Base-by-base conservation (phyloP, 2,329 filamentous ascomycete genomes). In the Didymella exigua region DNA sequence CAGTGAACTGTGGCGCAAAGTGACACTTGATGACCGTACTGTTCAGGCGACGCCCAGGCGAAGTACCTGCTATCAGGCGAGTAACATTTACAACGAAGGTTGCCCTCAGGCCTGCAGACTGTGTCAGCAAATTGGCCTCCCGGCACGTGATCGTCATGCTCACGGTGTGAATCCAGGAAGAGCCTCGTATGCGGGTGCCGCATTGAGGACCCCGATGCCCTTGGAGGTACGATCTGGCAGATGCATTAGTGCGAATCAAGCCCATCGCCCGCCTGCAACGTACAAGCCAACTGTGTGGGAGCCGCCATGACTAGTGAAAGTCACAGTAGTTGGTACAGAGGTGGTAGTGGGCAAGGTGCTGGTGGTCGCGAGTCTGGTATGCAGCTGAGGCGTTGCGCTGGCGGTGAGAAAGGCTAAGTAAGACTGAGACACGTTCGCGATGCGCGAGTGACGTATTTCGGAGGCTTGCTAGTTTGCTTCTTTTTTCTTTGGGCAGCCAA, bases 11-110 rank as follows among this genome's bases (percentile, higher is more conserved):
- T 37, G 3, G 13, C n/a, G n/a, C 11, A 19, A 9, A 23, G n/a
- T 13, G 21, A 11, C 10, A 5, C 13, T 9, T 18, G n/a, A 26
- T 11, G 29, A 43, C 19, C 80, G 62, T 79, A 86, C 85, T 82
- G 79, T 69, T 96, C 91, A 61, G 87, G 89, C 60, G 91, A 90
- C 65, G 93, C 93, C 89, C 91, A 99, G 61, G 92, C 93, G 78
- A 97, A 96, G 82, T 93, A 99, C 74, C 90, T 90, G 75, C 95
- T 93, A 78, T 95, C 96, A 55, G 92, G 90, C 61, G 95, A 98
- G 82, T 99, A 99, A 71, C 87, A 86, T 82, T 90, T 96, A 81
- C 92, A 98, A 77, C 95, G 89, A 72, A 96, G 85, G 80, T 93
- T 96, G 74, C 93, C 93, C 83, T 96, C 90, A 59, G 93, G 93